Percentiles rank a stretch among this genome's conserved stretches.
phyloP scores from a whole-genome alignment of 371 early-diverging fungal species.

The Rhizopus stolonifer region DNA sequence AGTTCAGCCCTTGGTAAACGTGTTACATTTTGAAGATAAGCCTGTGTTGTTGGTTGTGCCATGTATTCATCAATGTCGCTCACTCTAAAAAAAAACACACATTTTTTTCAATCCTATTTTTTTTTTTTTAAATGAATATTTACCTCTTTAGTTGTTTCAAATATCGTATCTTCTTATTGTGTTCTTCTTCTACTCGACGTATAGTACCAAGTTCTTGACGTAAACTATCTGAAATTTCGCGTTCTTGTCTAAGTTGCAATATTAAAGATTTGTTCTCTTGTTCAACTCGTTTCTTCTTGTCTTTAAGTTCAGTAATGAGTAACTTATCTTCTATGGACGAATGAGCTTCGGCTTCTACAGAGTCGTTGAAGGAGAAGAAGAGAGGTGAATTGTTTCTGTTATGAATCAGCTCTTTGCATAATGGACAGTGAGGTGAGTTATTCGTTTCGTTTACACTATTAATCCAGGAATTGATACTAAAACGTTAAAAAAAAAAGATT shows the following conservation, averaged over 20 bases:
- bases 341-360: not conserved
- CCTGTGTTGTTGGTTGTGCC: not conserved
- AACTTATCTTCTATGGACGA: not conserved
- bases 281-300: not conserved
- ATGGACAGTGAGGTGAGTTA: too few relatives aligned
- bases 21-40: not conserved
- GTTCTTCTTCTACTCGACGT: not conserved
- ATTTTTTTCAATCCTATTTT: too few relatives aligned
- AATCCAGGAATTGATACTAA: too few relatives aligned
- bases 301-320: not conserved
- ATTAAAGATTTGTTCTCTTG: not conserved
- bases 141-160: not conserved
- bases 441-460: too few relatives aligned
- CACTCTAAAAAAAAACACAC: conserved; percentile 11
- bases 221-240: not conserved
- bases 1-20: not conserved
- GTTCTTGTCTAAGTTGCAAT: not conserved
- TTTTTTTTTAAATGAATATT: too few relatives aligned
- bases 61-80: conserved; percentile 11
- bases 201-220: not conserved
- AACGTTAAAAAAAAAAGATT: too few relatives aligned
- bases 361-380: not conserved
- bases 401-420: not conserved
- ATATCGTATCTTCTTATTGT: not conserved
- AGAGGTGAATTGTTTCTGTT: not conserved